Conservation (phyloP, 805 yeast species). For the Saccharomyces eubayanus region DNA sequence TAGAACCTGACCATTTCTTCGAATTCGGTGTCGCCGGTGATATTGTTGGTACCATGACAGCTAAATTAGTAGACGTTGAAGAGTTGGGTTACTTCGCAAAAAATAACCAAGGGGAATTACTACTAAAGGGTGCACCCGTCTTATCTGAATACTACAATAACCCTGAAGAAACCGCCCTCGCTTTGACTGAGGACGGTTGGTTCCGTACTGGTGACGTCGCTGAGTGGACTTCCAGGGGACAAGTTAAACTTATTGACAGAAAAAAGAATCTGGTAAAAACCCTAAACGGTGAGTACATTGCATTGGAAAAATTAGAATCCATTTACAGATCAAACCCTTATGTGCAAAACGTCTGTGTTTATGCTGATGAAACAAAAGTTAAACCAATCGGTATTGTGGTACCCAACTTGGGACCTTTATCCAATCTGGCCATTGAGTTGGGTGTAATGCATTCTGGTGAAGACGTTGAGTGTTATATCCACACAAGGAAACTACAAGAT, state of each 20-base stretch:
- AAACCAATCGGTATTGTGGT: constrained; percentile 89
- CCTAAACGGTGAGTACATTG: constrained; percentile 93
- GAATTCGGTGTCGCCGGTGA: constrained; percentile 78
- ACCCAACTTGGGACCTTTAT: constrained; percentile 63
- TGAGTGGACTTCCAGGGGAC: constrained; percentile 80
- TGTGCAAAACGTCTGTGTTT: constrained; percentile 81
- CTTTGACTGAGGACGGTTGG: constrained; percentile 84
- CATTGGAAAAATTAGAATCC: constrained; percentile 89
- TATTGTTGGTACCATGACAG: constrained; percentile 71
- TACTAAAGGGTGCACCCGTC: constrained; percentile 67
- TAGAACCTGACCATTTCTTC: constrained; percentile 48
- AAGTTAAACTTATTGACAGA: constrained; percentile 79
- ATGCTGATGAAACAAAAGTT: constrained; percentile 80
- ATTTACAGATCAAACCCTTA: constrained; percentile 75
- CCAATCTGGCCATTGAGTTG: constrained; percentile 49
- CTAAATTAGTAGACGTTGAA: constrained; percentile 81
- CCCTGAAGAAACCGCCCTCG: constrained; percentile 66
- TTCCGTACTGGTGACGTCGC: constrained; percentile 96
- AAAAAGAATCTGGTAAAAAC: constrained; percentile 95
- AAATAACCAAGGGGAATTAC: constrained; percentile 88
- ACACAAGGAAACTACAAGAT: constrained; percentile 47
- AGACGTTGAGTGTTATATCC: constrained; percentile 41
- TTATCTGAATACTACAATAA: constrained; percentile 74
- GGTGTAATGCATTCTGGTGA: constrained; percentile 40
- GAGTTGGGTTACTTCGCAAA: constrained; percentile 88